These are phyloP conservation scores for Ophiostoma montium DNA, from an alignment of 2,329 filamentous ascomycete species.

Conservation along the genomic window DNA sequence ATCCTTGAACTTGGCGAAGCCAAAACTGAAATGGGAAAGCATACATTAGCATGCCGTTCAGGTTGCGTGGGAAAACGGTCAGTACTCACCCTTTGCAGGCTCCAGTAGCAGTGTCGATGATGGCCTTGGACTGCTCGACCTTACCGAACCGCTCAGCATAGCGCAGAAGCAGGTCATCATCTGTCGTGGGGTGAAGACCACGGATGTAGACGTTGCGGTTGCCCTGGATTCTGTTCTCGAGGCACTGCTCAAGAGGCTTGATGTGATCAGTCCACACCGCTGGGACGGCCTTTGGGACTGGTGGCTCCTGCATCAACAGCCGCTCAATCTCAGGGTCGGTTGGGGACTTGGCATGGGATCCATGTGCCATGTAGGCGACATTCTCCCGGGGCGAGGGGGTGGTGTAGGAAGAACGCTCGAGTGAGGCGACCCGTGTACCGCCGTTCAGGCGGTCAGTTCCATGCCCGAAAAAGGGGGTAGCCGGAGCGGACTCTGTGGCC, in stretches of 20 bases:
- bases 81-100: constrained; percentile 82
- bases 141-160: constrained; percentile 83
- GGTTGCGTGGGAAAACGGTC: too few relatives aligned
- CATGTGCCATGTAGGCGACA: constrained; percentile 20
- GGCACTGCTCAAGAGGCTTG: constrained; percentile 83
- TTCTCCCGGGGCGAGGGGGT: constrained; percentile 52
- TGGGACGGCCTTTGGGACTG: constrained; percentile 77
- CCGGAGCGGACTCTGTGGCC: constrained; percentile 46
- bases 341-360: constrained; percentile 27
- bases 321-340: constrained; percentile 43
- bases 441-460: constrained; percentile 43
- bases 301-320: constrained; percentile 59
- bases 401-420: constrained; percentile 50
- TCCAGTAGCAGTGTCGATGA: constrained; percentile 86
- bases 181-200: constrained; percentile 86
- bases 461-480: constrained; percentile 50
- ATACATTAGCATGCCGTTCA: not conserved
- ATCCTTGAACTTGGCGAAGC: constrained; percentile 89
- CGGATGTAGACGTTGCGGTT: constrained; percentile 98
- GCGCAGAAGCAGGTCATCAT: constrained; percentile 70
- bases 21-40: constrained; percentile 50
- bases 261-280: constrained; percentile 77
- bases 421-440: constrained; percentile 39
- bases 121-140: constrained; percentile 95
- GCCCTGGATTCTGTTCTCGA: constrained; percentile 80